Percentiles rank a stretch among this genome's conserved stretches.
These are phyloP conservation scores for Microbotryum saponariae DNA, from an alignment of 1,284 basidiomycete species.

Conservation along the genomic window DNA sequence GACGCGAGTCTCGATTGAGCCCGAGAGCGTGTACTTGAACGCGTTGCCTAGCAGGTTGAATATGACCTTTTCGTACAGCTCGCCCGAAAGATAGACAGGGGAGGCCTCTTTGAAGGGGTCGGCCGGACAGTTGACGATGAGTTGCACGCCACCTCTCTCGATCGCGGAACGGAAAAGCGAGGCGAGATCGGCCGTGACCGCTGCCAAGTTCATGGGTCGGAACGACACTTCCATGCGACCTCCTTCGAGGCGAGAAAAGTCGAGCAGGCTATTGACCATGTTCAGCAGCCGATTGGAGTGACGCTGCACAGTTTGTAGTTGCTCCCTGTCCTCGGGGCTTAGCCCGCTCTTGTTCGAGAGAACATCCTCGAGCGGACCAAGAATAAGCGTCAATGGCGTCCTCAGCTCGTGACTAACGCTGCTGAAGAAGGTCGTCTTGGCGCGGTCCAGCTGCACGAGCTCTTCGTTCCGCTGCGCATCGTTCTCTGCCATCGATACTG, in stretches of 20 bases:
- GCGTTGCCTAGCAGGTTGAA: slow-evolving; percentile 44
- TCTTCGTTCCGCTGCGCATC: slow-evolving; percentile 43
- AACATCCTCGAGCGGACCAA: slow-evolving; percentile 17
- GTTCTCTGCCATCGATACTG: slow-evolving; percentile 37
- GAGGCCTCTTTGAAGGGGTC: slow-evolving; percentile 29
- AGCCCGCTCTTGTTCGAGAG: neutral
- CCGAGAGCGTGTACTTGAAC: slow-evolving; percentile 32
- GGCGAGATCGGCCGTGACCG: neutral
- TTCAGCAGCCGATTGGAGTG: slow-evolving; percentile 1
- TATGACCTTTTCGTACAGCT: slow-evolving; percentile 45
- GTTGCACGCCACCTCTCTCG: slow-evolving; percentile 14
- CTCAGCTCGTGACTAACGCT: slow-evolving; percentile 44
- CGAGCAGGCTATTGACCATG: neutral
- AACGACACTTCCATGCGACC: neutral
- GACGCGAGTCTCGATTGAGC: slow-evolving; percentile 29
- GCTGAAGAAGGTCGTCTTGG: slow-evolving; percentile 38
- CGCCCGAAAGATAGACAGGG: slow-evolving; percentile 40
- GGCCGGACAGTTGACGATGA: slow-evolving; percentile 41
- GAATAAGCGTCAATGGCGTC: slow-evolving; percentile 43
- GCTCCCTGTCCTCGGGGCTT: neutral
- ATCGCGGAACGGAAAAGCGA: neutral
- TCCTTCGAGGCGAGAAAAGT: neutral
- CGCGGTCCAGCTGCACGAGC: slow-evolving; percentile 42
- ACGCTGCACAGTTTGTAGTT: slow-evolving; percentile 16
- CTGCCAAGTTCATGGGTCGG: neutral